These are phyloP conservation scores for Apophysomyces ossiformis DNA, from an alignment of 371 early-diverging fungal genomes.

Conservation along the genomic window DNA sequence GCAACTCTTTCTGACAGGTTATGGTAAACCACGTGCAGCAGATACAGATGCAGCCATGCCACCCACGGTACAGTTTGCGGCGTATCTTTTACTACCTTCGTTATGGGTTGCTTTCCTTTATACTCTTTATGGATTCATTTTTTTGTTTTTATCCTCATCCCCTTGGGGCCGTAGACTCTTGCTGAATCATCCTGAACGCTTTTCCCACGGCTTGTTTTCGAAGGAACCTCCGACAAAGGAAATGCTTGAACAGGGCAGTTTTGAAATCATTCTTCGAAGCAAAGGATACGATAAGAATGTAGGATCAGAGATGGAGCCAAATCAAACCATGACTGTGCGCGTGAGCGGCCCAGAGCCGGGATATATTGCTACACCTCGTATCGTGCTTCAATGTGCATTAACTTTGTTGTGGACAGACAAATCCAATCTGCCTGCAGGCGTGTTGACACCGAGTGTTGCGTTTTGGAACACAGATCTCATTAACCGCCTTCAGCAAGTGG, in stretches of 20 bases:
- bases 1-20: constrained; percentile 47
- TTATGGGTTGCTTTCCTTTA: constrained; percentile 48
- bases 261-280: constrained; percentile 56
- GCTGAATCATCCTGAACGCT: constrained; percentile 61
- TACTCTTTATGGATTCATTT: constrained; percentile 43
- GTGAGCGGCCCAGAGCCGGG: constrained; percentile 68
- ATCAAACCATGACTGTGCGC: constrained; percentile 49
- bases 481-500: constrained; percentile 55
- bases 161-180: constrained; percentile 64
- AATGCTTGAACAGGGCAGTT: constrained; percentile 60
- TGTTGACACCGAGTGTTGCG: constrained; percentile 63
- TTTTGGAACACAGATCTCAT: constrained; percentile 64
- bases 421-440: constrained; percentile 55
- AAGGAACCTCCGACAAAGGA: constrained; percentile 62
- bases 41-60: constrained; percentile 29
- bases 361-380: constrained; percentile 66
- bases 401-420: constrained; percentile 33
- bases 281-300: constrained; percentile 51
- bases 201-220: constrained; percentile 58
- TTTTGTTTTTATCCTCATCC: constrained; percentile 53
- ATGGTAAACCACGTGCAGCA: constrained; percentile 32
- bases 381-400: constrained; percentile 61
- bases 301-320: constrained; percentile 36
- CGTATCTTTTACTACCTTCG: constrained; percentile 59
- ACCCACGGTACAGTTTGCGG: constrained; percentile 65